These are phyloP conservation scores for Mycogone perniciosa DNA, from an alignment of 2,329 filamentous ascomycete genomes.

Conservation along the genomic window DNA sequence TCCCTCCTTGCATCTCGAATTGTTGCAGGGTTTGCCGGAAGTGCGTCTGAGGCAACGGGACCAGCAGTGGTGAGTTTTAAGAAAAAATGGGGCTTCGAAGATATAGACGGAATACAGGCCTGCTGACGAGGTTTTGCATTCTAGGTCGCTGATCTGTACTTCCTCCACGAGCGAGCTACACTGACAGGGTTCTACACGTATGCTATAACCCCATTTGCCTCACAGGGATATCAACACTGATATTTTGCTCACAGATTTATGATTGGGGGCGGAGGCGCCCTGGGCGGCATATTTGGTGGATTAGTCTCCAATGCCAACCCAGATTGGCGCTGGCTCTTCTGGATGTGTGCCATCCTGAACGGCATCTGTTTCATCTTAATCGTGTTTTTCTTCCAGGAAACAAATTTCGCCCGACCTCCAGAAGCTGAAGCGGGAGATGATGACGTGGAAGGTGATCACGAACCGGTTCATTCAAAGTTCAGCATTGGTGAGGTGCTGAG, in stretches of 20 bases:
- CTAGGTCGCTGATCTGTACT: constrained; percentile 4
- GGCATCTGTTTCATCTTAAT: background rate
- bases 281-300: constrained; percentile 1
- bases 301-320: background rate
- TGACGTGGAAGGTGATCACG: background rate
- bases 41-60: background rate
- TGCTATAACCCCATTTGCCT: background rate
- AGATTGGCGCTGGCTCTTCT: constrained; percentile 4
- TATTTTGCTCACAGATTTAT: background rate
- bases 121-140: background rate
- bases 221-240: background rate
- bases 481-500: background rate
- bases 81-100: background rate
- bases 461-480: background rate
- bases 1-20: constrained; percentile 4
- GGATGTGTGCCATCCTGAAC: background rate
- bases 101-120: background rate
- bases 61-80: background rate
- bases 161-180: constrained; percentile 2
- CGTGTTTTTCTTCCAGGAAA: background rate
- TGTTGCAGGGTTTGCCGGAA: background rate
- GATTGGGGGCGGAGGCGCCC: background rate
- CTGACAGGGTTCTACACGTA: constrained; percentile 1
- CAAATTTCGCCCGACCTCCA: background rate
- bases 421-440: background rate